phyloP scores from a whole-genome alignment of 2,329 filamentous ascomycete genomes.

The Trichoderma sp. region DNA sequence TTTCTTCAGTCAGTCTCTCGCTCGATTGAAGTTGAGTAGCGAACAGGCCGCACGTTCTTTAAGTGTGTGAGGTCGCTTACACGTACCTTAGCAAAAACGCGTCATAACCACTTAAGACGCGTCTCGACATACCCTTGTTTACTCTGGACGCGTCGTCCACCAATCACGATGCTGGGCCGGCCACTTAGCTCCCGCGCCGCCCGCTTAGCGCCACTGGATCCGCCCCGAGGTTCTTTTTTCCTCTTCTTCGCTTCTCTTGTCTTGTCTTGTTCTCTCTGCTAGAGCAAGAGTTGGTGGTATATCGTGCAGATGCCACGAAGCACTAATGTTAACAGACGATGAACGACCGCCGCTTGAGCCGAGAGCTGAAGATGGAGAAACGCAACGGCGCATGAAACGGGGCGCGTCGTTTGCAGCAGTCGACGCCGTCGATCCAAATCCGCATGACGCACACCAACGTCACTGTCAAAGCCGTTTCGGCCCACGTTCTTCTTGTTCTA shows the following conservation, averaged over 20 bases:
- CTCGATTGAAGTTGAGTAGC: no score
- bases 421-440: conserved; percentile 7
- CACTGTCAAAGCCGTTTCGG: background rate
- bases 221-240: background rate
- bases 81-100: background rate
- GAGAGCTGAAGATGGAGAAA: conserved; percentile 10
- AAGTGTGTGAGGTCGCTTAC: conserved; percentile 7
- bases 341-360: background rate
- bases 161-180: conserved; percentile 32
- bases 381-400: background rate
- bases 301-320: background rate
- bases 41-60: background rate
- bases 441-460: conserved; percentile 17
- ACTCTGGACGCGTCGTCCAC: conserved; percentile 29
- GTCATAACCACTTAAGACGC: conserved; percentile 22
- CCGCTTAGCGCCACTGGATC: conserved; percentile 3
- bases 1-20: background rate
- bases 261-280: no score
- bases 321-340: no score
- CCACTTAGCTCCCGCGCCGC: conserved; percentile 10
- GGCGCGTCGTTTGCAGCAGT: background rate
- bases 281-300: background rate
- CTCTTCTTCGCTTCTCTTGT: no score
- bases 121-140: conserved; percentile 31
- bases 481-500: background rate